Conservation (phyloP, 2,329 filamentous ascomycete genomes). For the Arthrobotrys sinensis region DNA sequence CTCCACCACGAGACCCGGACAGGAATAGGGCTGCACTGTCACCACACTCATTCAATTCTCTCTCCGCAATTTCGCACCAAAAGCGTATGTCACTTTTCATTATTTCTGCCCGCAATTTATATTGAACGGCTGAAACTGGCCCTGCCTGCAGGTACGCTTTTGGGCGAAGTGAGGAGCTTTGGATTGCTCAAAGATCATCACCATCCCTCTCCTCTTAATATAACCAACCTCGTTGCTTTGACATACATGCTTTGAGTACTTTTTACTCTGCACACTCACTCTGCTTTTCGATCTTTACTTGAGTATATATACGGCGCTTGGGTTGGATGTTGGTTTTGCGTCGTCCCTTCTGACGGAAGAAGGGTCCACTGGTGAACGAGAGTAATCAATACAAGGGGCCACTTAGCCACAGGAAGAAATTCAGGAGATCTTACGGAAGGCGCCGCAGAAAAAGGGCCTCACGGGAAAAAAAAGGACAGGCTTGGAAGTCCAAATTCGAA, state of each 20-base stretch:
- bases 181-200: constrained; percentile 32
- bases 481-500: constrained; percentile 31
- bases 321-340: constrained; percentile 33
- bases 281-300: constrained; percentile 2
- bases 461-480: constrained; percentile 19
- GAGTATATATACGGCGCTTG: constrained; percentile 28
- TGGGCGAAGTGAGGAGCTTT: constrained; percentile 52
- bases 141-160: constrained; percentile 56
- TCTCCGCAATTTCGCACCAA: constrained; percentile 59
- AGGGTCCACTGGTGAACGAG: constrained; percentile 24
- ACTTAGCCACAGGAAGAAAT: constrained; percentile 26
- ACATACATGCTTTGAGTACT: constrained; percentile 4
- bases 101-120: constrained; percentile 43
- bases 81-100: constrained; percentile 47
- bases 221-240: constrained; percentile 20
- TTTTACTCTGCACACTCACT: constrained; percentile 22
- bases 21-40: constrained; percentile 58
- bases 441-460: constrained; percentile 29
- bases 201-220: constrained; percentile 46
- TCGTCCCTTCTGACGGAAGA: constrained; percentile 7
- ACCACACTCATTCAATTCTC: constrained; percentile 35
- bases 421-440: constrained; percentile 54
- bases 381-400: constrained; percentile 43
- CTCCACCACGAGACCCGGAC: constrained; percentile 36
- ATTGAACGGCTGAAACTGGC: constrained; percentile 56